phyloP scores from a whole-genome alignment of 495 filamentous ascomycete genomes.

The Parmelia sp. region DNA sequence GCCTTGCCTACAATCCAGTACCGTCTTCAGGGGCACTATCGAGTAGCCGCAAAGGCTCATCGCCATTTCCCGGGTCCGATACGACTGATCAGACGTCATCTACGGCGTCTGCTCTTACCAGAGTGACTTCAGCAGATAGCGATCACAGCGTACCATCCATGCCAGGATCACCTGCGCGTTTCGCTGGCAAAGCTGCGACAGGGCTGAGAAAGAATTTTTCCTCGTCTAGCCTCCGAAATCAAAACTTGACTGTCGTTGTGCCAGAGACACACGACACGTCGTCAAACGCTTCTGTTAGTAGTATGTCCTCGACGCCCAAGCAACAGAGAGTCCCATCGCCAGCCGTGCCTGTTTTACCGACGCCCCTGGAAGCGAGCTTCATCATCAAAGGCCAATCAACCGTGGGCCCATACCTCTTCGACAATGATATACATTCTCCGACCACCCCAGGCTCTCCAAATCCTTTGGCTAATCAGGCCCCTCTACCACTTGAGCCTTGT shows the following conservation, averaged over 20 bases:
- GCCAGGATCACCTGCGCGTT: constrained; percentile 43
- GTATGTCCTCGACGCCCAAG: constrained; percentile 54
- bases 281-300: constrained; percentile 66
- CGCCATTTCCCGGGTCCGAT: constrained; percentile 23
- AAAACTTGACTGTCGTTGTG: constrained; percentile 69
- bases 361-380: constrained; percentile 57
- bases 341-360: constrained; percentile 60
- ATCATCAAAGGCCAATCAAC: constrained; percentile 48
- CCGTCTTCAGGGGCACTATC: constrained; percentile 14
- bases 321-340: constrained; percentile 41
- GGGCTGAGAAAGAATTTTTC: constrained; percentile 73
- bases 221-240: constrained; percentile 64
- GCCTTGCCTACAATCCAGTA: constrained; percentile 11
- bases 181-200: constrained; percentile 46
- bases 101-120: constrained; percentile 31
- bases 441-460: constrained; percentile 62
- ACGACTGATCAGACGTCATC: constrained; percentile 21
- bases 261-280: constrained; percentile 62
- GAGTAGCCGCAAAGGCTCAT: constrained; percentile 27
- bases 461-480: constrained; percentile 48
- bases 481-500: constrained; percentile 81
- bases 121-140: constrained; percentile 39
- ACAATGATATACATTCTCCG: constrained; percentile 73
- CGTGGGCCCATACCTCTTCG: constrained; percentile 75
- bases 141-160: constrained; percentile 34